phyloP scores from a whole-genome alignment of 2,329 filamentous ascomycete species.

The Cryphonectria parasitica region DNA sequence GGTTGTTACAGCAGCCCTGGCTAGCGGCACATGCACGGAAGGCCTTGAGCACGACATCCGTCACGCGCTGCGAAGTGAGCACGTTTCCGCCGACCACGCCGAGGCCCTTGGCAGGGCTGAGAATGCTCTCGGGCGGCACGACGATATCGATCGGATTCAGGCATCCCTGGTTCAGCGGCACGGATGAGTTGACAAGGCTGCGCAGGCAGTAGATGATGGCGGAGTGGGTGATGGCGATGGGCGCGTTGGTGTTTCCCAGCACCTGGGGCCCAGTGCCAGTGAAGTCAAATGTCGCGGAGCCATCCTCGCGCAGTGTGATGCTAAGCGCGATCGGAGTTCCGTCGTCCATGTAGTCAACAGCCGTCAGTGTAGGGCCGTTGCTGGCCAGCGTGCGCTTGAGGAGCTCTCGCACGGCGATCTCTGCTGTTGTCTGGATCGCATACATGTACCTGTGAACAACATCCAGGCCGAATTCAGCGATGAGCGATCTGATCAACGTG shows the following conservation, averaged over 20 bases:
- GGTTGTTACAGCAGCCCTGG: constrained; percentile 39
- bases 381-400: constrained; percentile 66
- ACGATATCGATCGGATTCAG: constrained; percentile 39
- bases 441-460: constrained; percentile 80
- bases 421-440: constrained; percentile 76
- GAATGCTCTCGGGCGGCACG: constrained; percentile 37
- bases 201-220: constrained; percentile 44
- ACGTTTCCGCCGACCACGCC: constrained; percentile 64
- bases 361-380: constrained; percentile 41
- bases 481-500: constrained; percentile 69
- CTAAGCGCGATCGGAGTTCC: constrained; percentile 41
- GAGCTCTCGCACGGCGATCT: constrained; percentile 70
- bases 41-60: constrained; percentile 38
- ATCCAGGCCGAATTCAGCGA: constrained; percentile 72
- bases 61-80: constrained; percentile 38
- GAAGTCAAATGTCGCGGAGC: constrained; percentile 31
- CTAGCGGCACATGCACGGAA: constrained; percentile 35
- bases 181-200: constrained; percentile 39
- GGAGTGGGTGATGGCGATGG: constrained; percentile 42
- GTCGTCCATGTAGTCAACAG: constrained; percentile 47
- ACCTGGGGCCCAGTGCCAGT: constrained; percentile 40
- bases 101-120: constrained; percentile 36
- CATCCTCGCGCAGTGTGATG: constrained; percentile 38
- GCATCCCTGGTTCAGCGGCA: constrained; percentile 44
- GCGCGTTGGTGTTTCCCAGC: constrained; percentile 43